A percentile compares a stretch with the other conserved stretches of the same genome.
Conservation (phyloP, 2,329 filamentous ascomycete genomes). For the Colletotrichum truncatum region DNA sequence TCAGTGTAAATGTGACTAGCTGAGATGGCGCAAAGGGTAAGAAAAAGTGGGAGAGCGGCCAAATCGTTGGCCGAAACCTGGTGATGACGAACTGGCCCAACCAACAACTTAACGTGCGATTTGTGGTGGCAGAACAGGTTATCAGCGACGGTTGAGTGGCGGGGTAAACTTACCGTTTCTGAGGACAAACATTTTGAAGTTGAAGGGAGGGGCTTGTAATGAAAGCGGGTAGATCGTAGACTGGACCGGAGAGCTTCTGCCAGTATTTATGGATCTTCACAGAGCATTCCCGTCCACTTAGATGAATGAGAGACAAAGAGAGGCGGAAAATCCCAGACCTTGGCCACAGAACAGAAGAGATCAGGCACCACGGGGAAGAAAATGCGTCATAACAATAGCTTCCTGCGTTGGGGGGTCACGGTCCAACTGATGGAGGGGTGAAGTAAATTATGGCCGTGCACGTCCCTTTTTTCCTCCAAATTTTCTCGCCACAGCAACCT, state of each 20-base stretch:
- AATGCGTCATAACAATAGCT: slow-evolving; percentile 41
- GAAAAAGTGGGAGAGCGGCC: neutral
- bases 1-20: slow-evolving; percentile 8
- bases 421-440: slow-evolving; percentile 29
- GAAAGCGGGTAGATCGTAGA: slow-evolving; percentile 4
- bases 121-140: neutral
- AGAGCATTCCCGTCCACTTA: slow-evolving; percentile 15
- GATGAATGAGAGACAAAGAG: slow-evolving; percentile 8
- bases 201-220: slow-evolving; percentile 5
- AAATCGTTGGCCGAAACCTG: neutral
- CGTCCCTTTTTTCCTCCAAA: slow-evolving; percentile 20
- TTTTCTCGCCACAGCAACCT: slow-evolving; percentile 27
- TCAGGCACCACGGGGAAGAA: slow-evolving; percentile 26
- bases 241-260: slow-evolving; percentile 1
- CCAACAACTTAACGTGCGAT: neutral
- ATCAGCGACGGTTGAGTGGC: neutral
- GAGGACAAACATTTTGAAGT: slow-evolving; percentile 47
- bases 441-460: slow-evolving; percentile 36
- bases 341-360: slow-evolving; percentile 24
- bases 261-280: slow-evolving; percentile 20
- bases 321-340: slow-evolving; percentile 15
- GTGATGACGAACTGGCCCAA: slow-evolving; percentile 3
- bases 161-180: slow-evolving; percentile 45
- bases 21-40: neutral
- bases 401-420: slow-evolving; percentile 10